Evolutionary conservation across 768 basidiomycete species (phyloP), one percentile per base, ranked within the genome.

Genomic region (Suillus luteus): DNA sequence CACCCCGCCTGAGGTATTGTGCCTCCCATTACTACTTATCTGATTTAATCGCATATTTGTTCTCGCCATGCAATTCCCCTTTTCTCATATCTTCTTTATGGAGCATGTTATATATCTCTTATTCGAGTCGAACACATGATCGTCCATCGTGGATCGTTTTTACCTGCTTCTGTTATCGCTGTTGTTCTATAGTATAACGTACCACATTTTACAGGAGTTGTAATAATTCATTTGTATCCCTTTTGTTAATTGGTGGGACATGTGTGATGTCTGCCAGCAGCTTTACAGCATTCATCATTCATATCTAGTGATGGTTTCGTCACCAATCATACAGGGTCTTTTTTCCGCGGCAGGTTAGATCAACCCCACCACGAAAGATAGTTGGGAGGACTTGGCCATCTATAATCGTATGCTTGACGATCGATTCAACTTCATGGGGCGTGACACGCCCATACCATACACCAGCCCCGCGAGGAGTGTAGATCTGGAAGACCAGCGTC

Each of bases 391-490:
- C 84, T 70, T 88, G 84, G 2, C 96, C 96, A 22, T 85, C 81
- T 62, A 95, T 82, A 66, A 99, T 87, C 19, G 96, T 99, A 68
- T 93, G 90, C 67, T 87, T 84, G 55, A 95, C 93, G 62, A 96
- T 88, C 6, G 89, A 85, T 64, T 90, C 88, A 57, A 95, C 91
- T 71, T 96, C 92, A 72, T 94, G 90, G 9, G 96, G 89, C 31
- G 91, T 90, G 7, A 97, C 95, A 31, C 96, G 88, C 24, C 96
- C 96, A 70, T 98, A 98, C 89, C 95, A 98, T 35, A 98, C 83
- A 44, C 88, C 87, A 27, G 91, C 85, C 24, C 95, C 95, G 62
- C 87, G 84, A 0, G 95, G 95, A 54, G 88, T 92, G 75, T 93
- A 89, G 71, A 98, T 92, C 91, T 95, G 22, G 14, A 38, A 43